Conservation (phyloP, 2,329 filamentous ascomycete species). For the Daldinia sp. region DNA sequence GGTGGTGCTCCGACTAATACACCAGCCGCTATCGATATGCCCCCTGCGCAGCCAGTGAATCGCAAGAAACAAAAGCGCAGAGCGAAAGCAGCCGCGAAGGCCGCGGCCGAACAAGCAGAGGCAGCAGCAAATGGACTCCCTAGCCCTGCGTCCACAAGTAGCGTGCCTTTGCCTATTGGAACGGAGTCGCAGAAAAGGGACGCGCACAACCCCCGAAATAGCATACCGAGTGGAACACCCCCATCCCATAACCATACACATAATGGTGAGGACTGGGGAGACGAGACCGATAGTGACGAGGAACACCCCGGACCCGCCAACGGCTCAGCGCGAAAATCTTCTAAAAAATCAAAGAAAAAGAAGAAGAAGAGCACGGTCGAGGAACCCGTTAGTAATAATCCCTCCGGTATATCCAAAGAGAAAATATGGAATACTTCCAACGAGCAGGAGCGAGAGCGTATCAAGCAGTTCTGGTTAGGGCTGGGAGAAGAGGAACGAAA, state of each 20-base stretch:
- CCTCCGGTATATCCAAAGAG: constrained; percentile 72
- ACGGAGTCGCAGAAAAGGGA: constrained; percentile 38
- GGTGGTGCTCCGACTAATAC: constrained; percentile 52
- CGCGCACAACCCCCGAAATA: constrained; percentile 31
- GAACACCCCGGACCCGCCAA: constrained; percentile 58
- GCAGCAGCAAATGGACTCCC: constrained; percentile 58
- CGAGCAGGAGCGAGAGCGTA: constrained; percentile 93
- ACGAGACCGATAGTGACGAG: constrained; percentile 69
- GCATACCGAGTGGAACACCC: constrained; percentile 17
- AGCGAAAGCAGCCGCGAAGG: constrained; percentile 83
- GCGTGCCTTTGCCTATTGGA: constrained; percentile 42
- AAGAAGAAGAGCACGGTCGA: constrained; percentile 62
- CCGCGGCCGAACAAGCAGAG: constrained; percentile 64
- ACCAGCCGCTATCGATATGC: constrained; percentile 44
- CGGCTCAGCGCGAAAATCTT: constrained; percentile 57
- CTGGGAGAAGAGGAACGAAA: constrained; percentile 94
- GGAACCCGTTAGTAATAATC: constrained; percentile 44
- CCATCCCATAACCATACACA: constrained; percentile 51
- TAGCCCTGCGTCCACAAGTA: constrained; percentile 52
- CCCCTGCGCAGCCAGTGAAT: constrained; percentile 71
- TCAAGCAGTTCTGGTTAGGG: constrained; percentile 98
- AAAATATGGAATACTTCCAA: constrained; percentile 98
- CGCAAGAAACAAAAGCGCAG: constrained; percentile 96
- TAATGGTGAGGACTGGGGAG: constrained; percentile 63
- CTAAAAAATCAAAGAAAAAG: constrained; percentile 76